Conservation (phyloP, 805 yeast species). For the Saccharomycopsis sp. region DNA sequence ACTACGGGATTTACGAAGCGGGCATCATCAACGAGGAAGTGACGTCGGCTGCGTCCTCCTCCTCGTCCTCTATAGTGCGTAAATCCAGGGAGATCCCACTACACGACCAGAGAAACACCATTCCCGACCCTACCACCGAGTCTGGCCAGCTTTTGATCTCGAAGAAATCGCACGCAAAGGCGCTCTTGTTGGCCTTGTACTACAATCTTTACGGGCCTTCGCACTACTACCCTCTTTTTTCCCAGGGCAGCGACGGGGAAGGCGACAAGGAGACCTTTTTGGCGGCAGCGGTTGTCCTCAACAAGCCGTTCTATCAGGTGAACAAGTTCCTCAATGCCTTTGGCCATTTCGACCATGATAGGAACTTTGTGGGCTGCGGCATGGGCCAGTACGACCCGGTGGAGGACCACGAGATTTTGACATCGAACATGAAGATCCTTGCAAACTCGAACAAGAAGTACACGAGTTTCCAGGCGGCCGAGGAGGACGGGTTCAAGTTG, state of each 20-base stretch:
- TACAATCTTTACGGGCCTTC: slow-evolving; percentile 54
- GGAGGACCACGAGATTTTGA: slow-evolving; percentile 35
- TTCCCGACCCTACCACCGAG: slow-evolving; percentile 55
- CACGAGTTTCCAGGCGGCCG: slow-evolving; percentile 12
- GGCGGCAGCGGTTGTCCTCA: slow-evolving; percentile 50
- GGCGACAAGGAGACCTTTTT: slow-evolving; percentile 56
- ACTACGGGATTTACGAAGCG: slow-evolving; percentile 30
- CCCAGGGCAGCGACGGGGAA: slow-evolving; percentile 47
- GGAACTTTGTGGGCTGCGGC: slow-evolving; percentile 33
- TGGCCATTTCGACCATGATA: slow-evolving; percentile 35
- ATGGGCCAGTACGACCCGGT: slow-evolving; percentile 51
- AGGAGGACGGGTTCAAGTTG: slow-evolving; percentile 17
- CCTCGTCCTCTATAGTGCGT: background rate
- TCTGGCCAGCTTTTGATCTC: slow-evolving; percentile 57
- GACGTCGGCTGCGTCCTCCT: background rate
- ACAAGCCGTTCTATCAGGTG: slow-evolving; percentile 51
- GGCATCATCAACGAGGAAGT: slow-evolving; percentile 22
- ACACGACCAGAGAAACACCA: slow-evolving; percentile 52
- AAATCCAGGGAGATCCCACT: slow-evolving; percentile 38
- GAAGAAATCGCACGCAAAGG: slow-evolving; percentile 44
- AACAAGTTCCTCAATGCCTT: slow-evolving; percentile 47
- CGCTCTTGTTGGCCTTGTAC: slow-evolving; percentile 46
- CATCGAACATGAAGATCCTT: slow-evolving; percentile 23
- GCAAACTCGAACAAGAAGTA: slow-evolving; percentile 1
- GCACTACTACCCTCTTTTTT: slow-evolving; percentile 47